Conservation (phyloP, 768 basidiomycete genomes). For the Mrakia frigida region DNA sequence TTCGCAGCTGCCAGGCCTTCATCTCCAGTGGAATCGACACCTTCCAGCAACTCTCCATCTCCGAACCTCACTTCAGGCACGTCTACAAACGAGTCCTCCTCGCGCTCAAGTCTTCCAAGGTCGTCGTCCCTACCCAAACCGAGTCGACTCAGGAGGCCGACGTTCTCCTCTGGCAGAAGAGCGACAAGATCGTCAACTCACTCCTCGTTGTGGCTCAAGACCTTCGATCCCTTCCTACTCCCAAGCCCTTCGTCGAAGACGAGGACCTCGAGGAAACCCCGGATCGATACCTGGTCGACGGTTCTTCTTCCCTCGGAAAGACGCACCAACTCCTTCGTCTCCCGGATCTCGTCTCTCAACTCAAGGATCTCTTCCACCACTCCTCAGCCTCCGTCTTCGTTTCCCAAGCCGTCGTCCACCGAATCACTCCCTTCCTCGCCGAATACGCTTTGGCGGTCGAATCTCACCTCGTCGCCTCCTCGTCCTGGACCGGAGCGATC, state of each 20-base stretch:
- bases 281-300: slow-evolving; percentile 44
- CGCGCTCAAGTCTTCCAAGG: slow-evolving; percentile 39
- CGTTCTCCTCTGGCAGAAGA: slow-evolving; percentile 33
- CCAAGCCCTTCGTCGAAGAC: slow-evolving; percentile 14
- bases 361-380: slow-evolving; percentile 47
- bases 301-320: slow-evolving; percentile 25
- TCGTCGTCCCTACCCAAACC: background rate
- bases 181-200: slow-evolving; percentile 53
- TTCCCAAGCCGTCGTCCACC: slow-evolving; percentile 40
- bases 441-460: slow-evolving; percentile 57
- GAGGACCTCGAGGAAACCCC: slow-evolving; percentile 42
- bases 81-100: slow-evolving; percentile 43
- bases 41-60: background rate
- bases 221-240: slow-evolving; percentile 47
- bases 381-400: slow-evolving; percentile 39
- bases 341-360: slow-evolving; percentile 36
- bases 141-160: slow-evolving; percentile 10
- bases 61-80: slow-evolving; percentile 39
- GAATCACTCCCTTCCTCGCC: slow-evolving; percentile 68
- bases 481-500: slow-evolving; percentile 64
- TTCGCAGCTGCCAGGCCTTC: slow-evolving; percentile 15
- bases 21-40: background rate
- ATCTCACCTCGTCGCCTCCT: slow-evolving; percentile 56
- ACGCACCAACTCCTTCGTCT: slow-evolving; percentile 29
- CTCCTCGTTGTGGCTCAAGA: slow-evolving; percentile 64